Base-by-base conservation (phyloP, 371 early-diverging fungal genomes). In the Mucor mucedo region DNA sequence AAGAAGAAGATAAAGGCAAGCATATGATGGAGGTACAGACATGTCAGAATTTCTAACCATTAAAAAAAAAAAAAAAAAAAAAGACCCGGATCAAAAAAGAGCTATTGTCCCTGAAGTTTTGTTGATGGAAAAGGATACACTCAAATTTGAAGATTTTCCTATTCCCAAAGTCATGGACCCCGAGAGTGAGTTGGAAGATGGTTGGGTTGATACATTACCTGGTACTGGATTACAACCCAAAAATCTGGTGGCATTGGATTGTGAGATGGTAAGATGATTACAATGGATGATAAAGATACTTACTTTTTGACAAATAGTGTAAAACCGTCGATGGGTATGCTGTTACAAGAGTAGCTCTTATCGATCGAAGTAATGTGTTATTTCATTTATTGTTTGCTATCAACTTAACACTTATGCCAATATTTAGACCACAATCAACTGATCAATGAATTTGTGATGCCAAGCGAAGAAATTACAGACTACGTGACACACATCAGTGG, bases 401-500 rank as follows among this genome's bases (percentile, higher is more conserved):
- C 21, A 21, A 21, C 21, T 21, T 21, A 21, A 21, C 21, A 21
- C 21, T 21, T 21, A 21, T 21, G 21, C 21, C 21, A 21, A 21
- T 21, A 10, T 50, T 4, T 78, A 71, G 52, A 75, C 10, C 75
- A 79, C 16, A 62, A 66, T 5, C 71, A 71, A 13, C 35, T 91
- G 2, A 60, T 87, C 35, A 92, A 93, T 62, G 85, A 88, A 66
- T 63, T 90, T 11, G 87, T 90, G 35, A 86, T 77, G 68, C 87
- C 92, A 10, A 63, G 65, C 6, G 77, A 75, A 28, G 85, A 87
- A 10, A 85, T 93, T 47, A 69, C 88, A 48, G 89, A 91, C 39
- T 86, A 88, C 56, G 75, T 90, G 40, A 88, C 93, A 8, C 71
- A 82, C 52, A 78, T 73, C 61, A 87, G 89, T 53, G 93, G 93